phyloP scores from a whole-genome alignment of 257 asterid species.

The Phtheirospermum japonicum region DNA sequence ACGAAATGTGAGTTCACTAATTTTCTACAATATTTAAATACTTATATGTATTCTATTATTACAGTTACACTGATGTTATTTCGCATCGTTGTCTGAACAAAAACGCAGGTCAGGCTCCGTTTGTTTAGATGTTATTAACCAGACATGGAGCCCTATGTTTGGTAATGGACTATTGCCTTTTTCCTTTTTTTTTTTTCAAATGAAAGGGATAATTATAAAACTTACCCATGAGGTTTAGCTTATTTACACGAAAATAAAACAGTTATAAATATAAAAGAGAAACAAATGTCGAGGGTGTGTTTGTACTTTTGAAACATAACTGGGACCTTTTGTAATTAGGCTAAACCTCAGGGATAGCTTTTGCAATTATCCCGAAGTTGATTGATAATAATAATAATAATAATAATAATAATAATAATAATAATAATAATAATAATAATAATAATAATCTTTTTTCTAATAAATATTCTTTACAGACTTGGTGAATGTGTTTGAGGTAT shows the following conservation, averaged over 20 bases:
- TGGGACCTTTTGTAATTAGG: neutral
- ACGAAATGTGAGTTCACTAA: constrained; percentile 73
- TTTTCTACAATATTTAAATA: neutral
- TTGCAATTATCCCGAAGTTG: neutral
- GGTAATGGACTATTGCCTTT: constrained; percentile 46
- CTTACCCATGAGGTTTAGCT: neutral
- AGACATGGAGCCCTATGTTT: constrained; percentile 99
- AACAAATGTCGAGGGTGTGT: neutral
- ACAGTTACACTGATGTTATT: neutral
- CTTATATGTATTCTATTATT: neutral
- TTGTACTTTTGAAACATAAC: neutral
- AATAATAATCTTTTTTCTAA: neutral
- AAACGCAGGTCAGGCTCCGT: constrained; percentile 92
- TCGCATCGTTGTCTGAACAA: constrained; percentile 11
- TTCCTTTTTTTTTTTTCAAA: neutral
- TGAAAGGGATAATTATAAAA: neutral
- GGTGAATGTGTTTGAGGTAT: constrained; percentile 92
- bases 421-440: neutral
- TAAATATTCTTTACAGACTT: constrained; percentile 47
- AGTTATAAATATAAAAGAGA: neutral
- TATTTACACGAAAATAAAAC: neutral
- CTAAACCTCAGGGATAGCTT: neutral
- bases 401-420: neutral
- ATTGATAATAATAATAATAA: neutral
- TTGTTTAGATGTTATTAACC: constrained; percentile 94